These are phyloP conservation scores for Saposhnikovia divaricata DNA, from an alignment of 129 eudicot genomes.

Conservation along the genomic window DNA sequence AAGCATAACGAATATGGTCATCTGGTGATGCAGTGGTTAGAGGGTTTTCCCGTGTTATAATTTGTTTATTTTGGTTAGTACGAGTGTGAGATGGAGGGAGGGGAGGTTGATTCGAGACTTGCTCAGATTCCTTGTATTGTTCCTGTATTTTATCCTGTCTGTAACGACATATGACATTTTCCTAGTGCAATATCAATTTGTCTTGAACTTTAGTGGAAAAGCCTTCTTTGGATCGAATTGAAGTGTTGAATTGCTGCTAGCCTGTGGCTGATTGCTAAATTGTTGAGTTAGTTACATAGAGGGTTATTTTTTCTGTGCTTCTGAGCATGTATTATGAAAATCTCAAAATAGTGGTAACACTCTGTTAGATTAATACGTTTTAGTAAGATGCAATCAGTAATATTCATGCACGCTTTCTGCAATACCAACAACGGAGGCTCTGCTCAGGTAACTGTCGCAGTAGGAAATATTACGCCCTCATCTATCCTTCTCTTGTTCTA, in stretches of 20 bases:
- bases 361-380: not conserved
- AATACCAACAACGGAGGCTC: not conserved
- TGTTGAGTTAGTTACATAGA: not conserved
- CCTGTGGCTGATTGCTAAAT: not conserved
- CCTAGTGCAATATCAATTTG: not conserved
- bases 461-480: not conserved
- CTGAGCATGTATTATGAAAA: not conserved
- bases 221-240: not conserved
- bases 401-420: not conserved
- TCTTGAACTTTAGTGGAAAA: not conserved
- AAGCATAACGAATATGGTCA: not conserved
- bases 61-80: not conserved
- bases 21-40: not conserved
- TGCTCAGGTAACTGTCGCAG: not conserved
- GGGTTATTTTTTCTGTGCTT: not conserved
- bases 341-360: not conserved
- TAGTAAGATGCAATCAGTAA: not conserved
- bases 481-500: not conserved
- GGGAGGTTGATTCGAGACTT: not conserved
- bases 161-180: not conserved
- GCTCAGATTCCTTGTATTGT: not conserved
- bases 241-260: not conserved
- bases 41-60: not conserved
- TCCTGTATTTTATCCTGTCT: not conserved
- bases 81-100: not conserved